Evolutionary conservation across 2,329 filamentous ascomycete species (phyloP), one percentile per base, ranked within the genome.

Genomic region (Botrytis squamosa): DNA sequence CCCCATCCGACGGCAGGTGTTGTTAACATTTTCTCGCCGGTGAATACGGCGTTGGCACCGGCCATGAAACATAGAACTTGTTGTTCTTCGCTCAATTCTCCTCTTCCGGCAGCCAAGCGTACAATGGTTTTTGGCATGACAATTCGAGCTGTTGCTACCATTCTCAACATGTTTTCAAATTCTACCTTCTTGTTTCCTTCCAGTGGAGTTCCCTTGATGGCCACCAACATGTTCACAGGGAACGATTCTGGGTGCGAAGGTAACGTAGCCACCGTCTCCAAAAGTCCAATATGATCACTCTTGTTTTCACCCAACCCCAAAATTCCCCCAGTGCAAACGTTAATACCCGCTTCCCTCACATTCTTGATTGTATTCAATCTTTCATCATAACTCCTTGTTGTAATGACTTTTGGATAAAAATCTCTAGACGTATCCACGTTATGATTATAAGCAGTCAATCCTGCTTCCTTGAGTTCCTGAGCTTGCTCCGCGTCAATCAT

Each of bases 1-100:
- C 96, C 93, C 93, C 93, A 97, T 44, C 93, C 93, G 78, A 93
- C 95, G 81, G 93, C 97, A 73, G 94, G 93, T 0, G 94, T 97
- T 7, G 94, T 97, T 83, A 97, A 82, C 94, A 97, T 97, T 87
- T 95, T 97, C 85, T 97, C 94, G 14, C 94, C 94, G 0, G 94
- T 97, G 81, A 97, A 97, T 49, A 97, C 92, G n/a, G 94, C 94
- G 79, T 97, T 97, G 1, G 94, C 94, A 22, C 94, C 94, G 0
- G 94, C 93, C 88, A 93, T 91, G 84, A 97, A 97, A 83, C 94
- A 97, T 77, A 95, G 82, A 22, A 93, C 91, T 84, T 97, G 94
- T 85, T 97, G 92, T 83, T 96, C 93, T 84, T 97, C 94, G 6
- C 89, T 88, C 88, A 97, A 92, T 20, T 91, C 93, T 81, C 93